Evolutionary conservation across 129 eudicot genomes (phyloP), one percentile per base, ranked within the genome.

Genomic region (Oenanthe sinensis): DNA sequence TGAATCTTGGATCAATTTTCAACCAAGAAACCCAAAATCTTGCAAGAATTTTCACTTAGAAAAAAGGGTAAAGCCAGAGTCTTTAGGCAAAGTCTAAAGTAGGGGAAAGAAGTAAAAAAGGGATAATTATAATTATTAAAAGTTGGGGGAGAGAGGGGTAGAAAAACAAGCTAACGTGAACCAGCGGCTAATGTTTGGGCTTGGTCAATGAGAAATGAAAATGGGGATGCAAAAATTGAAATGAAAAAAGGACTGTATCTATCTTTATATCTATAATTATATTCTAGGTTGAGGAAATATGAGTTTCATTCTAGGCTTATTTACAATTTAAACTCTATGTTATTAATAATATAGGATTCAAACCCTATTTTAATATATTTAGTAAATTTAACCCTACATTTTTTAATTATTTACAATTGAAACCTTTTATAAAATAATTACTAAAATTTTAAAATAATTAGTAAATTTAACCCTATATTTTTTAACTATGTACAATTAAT

Each of bases 161-260:
- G 19, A 67, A 67, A 67, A 67, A 30, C 42, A 67, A 67, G 72
- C 72, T 30, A 30, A 33, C 72, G 72, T 67, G 72, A 67, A 67
- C 8, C 42, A 67, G 72, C 72, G 72, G 72, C 72, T 67, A 30
- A 67, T 13, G 42, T 67, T 30, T 30, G 72, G 71, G 8, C 5
- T 30, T 6, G 72, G 72, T 67, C 72, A 67, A 67, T 13, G 72
- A 15, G 72, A 28, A 67, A 67, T 28, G 22, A 67, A 65, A 28
- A 65, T 13, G 71, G 8, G 14, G 17, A 50, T 50, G 4, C 22
- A 15, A 19, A 19, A 20, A 52, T 19, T 50, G 58, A 16, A 50
- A 50, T 50, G 7, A 14, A 49, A 15, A 2, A 49, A 3, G 5
- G 42, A 3, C 4, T 39, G 42, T 15, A 15, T 50, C 0, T 48